phyloP scores from a whole-genome alignment of 208 protist species.

The Leishmania major region DNA sequence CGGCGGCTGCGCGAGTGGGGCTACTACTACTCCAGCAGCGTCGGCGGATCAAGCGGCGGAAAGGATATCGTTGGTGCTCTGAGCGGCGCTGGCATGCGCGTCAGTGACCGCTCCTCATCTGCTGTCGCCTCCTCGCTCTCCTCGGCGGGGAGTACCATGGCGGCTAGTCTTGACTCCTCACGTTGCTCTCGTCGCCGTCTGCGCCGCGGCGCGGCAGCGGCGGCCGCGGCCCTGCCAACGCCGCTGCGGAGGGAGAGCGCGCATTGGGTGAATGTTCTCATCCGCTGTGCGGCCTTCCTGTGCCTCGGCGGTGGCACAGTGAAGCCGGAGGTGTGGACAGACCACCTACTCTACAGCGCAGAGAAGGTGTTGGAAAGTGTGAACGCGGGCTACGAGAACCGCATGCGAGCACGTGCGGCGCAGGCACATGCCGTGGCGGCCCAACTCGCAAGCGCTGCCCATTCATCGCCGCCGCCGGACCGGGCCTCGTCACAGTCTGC shows the following conservation, averaged over 20 bases:
- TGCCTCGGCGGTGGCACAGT: conserved; percentile 71
- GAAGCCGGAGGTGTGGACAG: conserved; percentile 60
- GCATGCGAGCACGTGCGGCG: conserved; percentile 19
- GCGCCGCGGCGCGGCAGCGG: conserved; percentile 15
- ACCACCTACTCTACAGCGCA: conserved; percentile 54
- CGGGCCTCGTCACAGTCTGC: conserved; percentile 13
- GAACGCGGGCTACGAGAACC: conserved; percentile 20
- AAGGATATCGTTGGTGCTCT: background rate
- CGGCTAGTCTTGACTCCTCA: background rate
- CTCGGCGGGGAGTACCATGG: background rate
- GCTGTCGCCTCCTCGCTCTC: background rate
- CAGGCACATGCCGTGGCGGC: conserved; percentile 4
- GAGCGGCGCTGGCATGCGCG: background rate
- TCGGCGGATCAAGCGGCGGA: background rate
- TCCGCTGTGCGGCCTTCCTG: conserved; percentile 61
- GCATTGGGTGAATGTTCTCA: conserved; percentile 68
- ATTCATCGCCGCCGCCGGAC: conserved; percentile 14
- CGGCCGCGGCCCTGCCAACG: conserved; percentile 12
- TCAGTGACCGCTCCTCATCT: background rate
- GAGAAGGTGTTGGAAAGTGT: conserved; percentile 18
- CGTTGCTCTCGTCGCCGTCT: conserved; percentile 24
- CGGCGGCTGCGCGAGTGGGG: conserved; percentile 19
- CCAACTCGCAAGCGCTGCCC: background rate
- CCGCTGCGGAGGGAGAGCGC: conserved; percentile 43
- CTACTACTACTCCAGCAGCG: background rate